Evolutionary conservation across 192 early-diverging fungal genomes (phyloP).

Genomic region (Backusella tarrabulga): DNA sequence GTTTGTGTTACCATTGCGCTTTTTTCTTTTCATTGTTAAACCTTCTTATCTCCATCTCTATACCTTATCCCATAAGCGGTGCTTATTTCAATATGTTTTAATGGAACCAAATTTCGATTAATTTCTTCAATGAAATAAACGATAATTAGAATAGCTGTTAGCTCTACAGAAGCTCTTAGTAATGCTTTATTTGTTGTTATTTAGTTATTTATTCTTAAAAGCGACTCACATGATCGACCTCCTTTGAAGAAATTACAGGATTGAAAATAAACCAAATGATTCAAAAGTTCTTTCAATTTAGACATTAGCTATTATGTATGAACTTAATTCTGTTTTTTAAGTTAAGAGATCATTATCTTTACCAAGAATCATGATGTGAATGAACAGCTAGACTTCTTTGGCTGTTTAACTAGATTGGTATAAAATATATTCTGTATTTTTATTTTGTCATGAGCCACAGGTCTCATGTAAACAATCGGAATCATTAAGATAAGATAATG

Average conservation of each 20-base stretch:
- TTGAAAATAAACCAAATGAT: neutral
- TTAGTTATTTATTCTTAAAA: neutral
- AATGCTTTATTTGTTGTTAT: neutral
- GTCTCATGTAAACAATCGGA: neutral
- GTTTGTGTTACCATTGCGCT: neutral
- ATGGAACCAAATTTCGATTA: neutral
- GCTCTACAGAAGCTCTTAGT: neutral
- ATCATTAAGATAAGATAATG: neutral
- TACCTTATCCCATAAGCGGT: neutral
- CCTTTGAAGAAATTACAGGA: neutral
- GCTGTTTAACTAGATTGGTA: neutral
- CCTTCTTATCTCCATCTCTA: neutral
- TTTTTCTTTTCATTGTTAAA: neutral
- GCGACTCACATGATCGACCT: neutral
- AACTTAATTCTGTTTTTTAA: neutral
- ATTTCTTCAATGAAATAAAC: neutral
- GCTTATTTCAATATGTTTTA: neutral
- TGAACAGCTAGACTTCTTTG: neutral
- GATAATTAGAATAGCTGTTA: neutral
- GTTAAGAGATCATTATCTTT: neutral
- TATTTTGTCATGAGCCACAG: neutral
- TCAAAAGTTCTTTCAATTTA: neutral
- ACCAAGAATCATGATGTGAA: neutral
- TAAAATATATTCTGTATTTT: neutral
- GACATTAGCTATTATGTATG: neutral